A percentile compares a stretch with the other conserved stretches of the same genome.
phyloP scores from a whole-genome alignment of 345 rosid genomes.

The Reutealis trisperma region DNA sequence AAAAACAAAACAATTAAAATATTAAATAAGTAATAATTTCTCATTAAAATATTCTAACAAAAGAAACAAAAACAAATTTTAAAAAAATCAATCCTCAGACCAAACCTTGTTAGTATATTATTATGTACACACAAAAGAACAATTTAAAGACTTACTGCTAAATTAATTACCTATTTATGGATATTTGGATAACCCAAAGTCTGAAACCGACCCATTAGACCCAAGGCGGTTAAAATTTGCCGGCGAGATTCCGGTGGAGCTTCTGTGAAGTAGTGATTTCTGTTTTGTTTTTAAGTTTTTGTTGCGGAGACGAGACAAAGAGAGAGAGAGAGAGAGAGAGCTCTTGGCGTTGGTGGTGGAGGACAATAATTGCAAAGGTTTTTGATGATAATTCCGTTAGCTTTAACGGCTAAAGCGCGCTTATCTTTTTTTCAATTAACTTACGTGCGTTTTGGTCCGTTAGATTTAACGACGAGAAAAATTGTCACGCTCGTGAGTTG shows the following conservation, averaged over 20 bases:
- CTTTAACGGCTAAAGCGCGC: conserved; percentile 24
- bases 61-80: background rate
- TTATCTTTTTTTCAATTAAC: background rate
- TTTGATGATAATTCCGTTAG: conserved; percentile 22
- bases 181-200: background rate
- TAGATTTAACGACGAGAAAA: conserved; percentile 25
- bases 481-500: conserved; percentile 21
- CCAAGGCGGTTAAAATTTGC: background rate
- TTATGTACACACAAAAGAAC: background rate
- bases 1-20: background rate
- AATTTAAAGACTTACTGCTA: background rate
- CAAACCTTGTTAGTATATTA: background rate
- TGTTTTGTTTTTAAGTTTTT: background rate
- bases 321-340: no score
- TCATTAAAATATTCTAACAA: background rate
- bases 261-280: background rate
- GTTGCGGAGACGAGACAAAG: background rate
- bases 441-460: conserved; percentile 8
- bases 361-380: conserved; percentile 33
- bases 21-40: background rate
- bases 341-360: background rate
- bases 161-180: background rate
- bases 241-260: conserved; percentile 15
- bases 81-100: background rate
- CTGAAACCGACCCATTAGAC: conserved; percentile 5